These are phyloP conservation scores for Erodium moschatum DNA, from an alignment of 441 rosid genomes.

Conservation along the genomic window DNA sequence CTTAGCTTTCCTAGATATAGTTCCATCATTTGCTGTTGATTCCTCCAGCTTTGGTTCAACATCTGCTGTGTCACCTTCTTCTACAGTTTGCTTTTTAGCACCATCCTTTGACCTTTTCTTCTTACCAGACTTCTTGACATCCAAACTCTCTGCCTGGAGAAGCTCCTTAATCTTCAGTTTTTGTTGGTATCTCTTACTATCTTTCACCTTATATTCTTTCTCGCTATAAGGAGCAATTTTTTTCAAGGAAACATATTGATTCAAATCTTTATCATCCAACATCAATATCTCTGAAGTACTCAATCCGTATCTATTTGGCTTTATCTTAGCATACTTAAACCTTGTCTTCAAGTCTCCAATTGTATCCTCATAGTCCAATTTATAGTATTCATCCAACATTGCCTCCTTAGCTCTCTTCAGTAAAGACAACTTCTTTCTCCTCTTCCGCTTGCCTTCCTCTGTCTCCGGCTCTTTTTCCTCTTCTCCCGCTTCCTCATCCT, in stretches of 20 bases:
- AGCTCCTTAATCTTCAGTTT: conserved; percentile 43
- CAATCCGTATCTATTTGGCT: conserved; percentile 56
- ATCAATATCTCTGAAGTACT: conserved; percentile 48
- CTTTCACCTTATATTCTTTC: conserved; percentile 66
- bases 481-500: conserved; percentile 11
- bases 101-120: conserved; percentile 31
- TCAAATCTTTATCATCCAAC: conserved; percentile 64
- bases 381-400: conserved; percentile 79
- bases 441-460: conserved; percentile 56
- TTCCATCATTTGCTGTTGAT: neutral
- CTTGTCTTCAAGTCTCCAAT: conserved; percentile 79
- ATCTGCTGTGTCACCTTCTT: neutral
- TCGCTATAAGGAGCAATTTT: conserved; percentile 67
- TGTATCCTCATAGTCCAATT: conserved; percentile 83
- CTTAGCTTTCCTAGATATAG: conserved; percentile 47
- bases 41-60: neutral
- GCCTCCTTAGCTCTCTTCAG: conserved; percentile 62
- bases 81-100: conserved; percentile 9
- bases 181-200: conserved; percentile 34
- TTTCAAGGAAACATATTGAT: conserved; percentile 75
- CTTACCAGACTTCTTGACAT: conserved; percentile 29
- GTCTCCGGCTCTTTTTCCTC: conserved; percentile 18
- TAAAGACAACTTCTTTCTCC: conserved; percentile 56
- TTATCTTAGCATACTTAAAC: conserved; percentile 68
- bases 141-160: conserved; percentile 24